A percentile compares a stretch with the other conserved stretches of the same genome.
Evolutionary conservation across 805 yeast genomes (phyloP).

Genomic region (Cyberlindnera subsufficiens): DNA sequence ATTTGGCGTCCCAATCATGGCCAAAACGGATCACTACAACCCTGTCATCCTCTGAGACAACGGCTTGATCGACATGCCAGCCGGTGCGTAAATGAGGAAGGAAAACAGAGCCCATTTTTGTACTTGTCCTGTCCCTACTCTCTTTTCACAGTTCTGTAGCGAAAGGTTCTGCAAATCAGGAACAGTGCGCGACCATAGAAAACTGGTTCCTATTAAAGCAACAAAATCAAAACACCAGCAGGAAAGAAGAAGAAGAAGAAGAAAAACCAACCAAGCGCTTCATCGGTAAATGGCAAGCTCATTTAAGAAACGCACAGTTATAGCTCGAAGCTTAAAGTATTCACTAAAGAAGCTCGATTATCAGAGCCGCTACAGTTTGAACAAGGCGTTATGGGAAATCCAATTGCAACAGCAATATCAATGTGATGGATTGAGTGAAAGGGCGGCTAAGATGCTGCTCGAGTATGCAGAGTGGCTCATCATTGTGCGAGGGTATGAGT

Average conservation of each 20-base stretch:
- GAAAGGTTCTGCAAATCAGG: no score
- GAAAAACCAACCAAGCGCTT: no score
- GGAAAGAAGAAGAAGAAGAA: background rate
- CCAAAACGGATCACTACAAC: conserved; percentile 89
- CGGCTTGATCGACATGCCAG: conserved; percentile 97
- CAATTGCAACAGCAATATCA: background rate
- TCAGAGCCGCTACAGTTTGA: background rate
- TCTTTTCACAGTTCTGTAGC: background rate
- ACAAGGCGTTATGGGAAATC: background rate
- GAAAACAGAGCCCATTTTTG: conserved; percentile 69
- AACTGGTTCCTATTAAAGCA: background rate
- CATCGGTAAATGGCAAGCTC: background rate
- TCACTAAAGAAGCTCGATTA: no score
- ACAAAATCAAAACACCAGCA: background rate
- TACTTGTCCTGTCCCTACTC: background rate
- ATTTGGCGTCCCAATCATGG: conserved; percentile 63
- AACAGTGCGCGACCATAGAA: no score
- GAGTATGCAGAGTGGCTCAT: conserved; percentile 3
- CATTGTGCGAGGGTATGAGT: background rate
- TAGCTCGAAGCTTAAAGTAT: background rate
- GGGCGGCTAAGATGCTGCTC: background rate
- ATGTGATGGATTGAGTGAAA: background rate
- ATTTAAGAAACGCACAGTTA: background rate
- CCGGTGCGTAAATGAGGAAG: conserved; percentile 78
- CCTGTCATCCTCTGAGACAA: conserved; percentile 76